Evolutionary conservation across 305 asterid species (phyloP).

Genomic region (Striga hermonthica): DNA sequence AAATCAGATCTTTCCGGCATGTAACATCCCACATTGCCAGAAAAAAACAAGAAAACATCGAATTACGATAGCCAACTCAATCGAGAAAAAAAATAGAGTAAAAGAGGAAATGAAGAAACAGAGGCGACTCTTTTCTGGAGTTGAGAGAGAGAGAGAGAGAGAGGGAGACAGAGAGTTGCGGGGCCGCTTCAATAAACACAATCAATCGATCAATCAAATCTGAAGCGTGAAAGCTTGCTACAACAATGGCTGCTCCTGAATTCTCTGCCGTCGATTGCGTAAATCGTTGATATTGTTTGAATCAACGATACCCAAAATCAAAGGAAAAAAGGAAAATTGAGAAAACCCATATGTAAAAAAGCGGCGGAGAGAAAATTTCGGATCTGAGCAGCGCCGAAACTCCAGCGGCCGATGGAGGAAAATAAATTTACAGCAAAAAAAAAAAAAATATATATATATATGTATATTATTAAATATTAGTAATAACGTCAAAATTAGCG

Average conservation of each 20-base stretch:
- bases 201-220: slow-evolving; percentile 33
- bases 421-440: not conserved
- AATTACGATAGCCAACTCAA: slow-evolving; percentile 19
- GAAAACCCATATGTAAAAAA: slow-evolving; percentile 12
- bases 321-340: not conserved
- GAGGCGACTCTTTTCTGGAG: not conserved
- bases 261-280: slow-evolving; percentile 31
- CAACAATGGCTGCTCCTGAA: slow-evolving; percentile 29
- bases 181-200: not conserved
- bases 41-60: slow-evolving; percentile 25
- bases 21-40: slow-evolving; percentile 55
- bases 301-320: slow-evolving; percentile 31
- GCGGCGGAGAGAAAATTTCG: slow-evolving; percentile 43
- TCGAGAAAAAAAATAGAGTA: not conserved
- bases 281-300: slow-evolving; percentile 25
- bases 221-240: slow-evolving; percentile 26
- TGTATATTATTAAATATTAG: too few relatives aligned
- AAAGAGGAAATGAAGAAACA: not conserved
- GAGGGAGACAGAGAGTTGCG: not conserved
- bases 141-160: slow-evolving; percentile 26
- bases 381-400: slow-evolving; percentile 47
- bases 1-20: slow-evolving; percentile 33
- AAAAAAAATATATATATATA: not conserved
- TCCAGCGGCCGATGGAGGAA: slow-evolving; percentile 29
- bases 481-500: not conserved